Percentiles rank a stretch among this genome's conserved stretches.
phyloP scores from a whole-genome alignment of 2,329 filamentous ascomycete genomes.

The Colletotrichum nymphaeae region DNA sequence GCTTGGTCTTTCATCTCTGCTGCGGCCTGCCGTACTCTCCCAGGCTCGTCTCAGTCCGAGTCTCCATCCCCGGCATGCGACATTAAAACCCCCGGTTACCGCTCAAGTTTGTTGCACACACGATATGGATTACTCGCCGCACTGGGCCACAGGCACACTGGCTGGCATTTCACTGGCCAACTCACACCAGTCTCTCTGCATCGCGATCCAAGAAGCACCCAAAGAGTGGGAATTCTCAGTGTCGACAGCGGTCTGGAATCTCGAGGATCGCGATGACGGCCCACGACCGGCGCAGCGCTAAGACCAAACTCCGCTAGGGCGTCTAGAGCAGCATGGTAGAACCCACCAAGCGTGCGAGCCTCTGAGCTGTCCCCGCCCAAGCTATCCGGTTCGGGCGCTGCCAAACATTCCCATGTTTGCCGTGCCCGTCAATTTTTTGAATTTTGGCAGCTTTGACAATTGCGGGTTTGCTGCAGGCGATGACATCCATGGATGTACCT shows the following conservation, averaged over 20 bases:
- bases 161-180: not conserved
- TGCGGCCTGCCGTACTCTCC: not conserved
- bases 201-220: slow-evolving; percentile 7
- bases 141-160: not conserved
- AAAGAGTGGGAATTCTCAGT: not conserved
- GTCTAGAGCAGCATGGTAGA: not conserved
- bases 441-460: not conserved
- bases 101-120: not conserved
- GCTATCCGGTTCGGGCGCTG: slow-evolving; percentile 27
- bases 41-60: not conserved
- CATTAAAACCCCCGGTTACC: slow-evolving; percentile 1
- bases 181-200: not conserved
- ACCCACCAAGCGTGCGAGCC: not conserved
- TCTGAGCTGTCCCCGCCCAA: slow-evolving; percentile 23
- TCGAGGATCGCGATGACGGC: slow-evolving; percentile 29
- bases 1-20: not conserved
- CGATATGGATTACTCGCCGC: not conserved
- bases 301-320: slow-evolving; percentile 10
- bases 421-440: not conserved
- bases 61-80: slow-evolving; percentile 13
- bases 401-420: slow-evolving; percentile 17
- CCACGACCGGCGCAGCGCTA: slow-evolving; percentile 11
- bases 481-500: not conserved
- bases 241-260: slow-evolving; percentile 25
- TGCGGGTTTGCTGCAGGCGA: not conserved